Base-by-base conservation (phyloP, 139 green algal species). In the Chlamydomonas sphaeroides region DNA sequence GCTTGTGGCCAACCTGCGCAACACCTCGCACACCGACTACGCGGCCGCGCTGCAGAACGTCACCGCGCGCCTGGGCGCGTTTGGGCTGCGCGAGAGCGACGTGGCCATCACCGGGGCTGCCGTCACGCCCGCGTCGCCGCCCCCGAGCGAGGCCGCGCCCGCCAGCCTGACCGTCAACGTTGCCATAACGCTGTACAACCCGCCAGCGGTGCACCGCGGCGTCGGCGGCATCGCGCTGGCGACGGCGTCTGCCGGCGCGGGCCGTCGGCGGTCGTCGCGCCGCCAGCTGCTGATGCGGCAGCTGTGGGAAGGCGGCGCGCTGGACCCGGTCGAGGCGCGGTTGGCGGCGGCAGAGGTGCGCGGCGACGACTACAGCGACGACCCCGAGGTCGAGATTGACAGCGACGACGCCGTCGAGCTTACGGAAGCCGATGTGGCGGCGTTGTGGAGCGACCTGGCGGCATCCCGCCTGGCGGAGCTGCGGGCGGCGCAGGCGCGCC, bases 11-110 rank as follows among this genome's bases (percentile, higher is more conserved):
- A 59, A 74, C 26, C 39, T 87, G 48, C 45, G 26, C 15, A 84
- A 89, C 74, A 74, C 21, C 62, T 79, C 39, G 68, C 65, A 48
- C 61, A 28, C 41, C 6, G 63, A 81, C 10, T 75, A 75, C 63
- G 45, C 38, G 3, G 36, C 28, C 26, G 85, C 69, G 0, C 39
- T 79, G 2, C 1, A 61, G 17, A 57, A 84, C n/a, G 45, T 84
- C 2, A 53, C 42, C 4, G 20, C 61, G 11, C 62, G 42, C 62
- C 68, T 82, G 62, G 32, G 33, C 3, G 39, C 32, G 20, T 72
- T 61, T 25, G 75, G 75, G 32, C 42, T 82, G 33, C 75, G 48
- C n/a, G 15, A 26, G 7, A 36, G 30, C 0, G 84, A 88, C 65
- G 42, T 88, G 8, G 70, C 68, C 5, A 42, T 88, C 4, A 21